Evolutionary conservation across 306 rosid genomes (phyloP).

Genomic region (Rosa persica): DNA sequence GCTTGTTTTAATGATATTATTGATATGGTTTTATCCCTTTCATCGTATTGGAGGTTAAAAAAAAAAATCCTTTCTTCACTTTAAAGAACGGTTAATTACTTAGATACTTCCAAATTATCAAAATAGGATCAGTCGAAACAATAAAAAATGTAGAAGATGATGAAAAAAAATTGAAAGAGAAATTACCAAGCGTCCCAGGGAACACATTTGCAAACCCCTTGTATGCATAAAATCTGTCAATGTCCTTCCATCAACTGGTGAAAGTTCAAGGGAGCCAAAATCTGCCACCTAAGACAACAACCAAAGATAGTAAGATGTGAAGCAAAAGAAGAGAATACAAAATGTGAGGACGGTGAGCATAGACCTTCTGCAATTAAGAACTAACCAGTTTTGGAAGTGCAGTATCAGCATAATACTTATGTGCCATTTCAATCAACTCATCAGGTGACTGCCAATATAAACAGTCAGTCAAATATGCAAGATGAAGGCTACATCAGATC

Average conservation of each 20-base stretch:
- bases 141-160: background rate
- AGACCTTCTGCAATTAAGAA: slow-evolving; percentile 20
- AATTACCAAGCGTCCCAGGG: slow-evolving; percentile 86
- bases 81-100: background rate
- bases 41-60: background rate
- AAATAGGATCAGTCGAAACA: background rate
- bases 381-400: slow-evolving; percentile 98
- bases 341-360: background rate
- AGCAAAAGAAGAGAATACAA: background rate
- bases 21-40: background rate
- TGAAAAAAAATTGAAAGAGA: slow-evolving; percentile 1
- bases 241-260: slow-evolving; percentile 98
- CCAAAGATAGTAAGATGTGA: slow-evolving; percentile 30
- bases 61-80: background rate
- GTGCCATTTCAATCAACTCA: slow-evolving; percentile 94
- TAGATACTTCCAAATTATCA: background rate
- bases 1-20: too few relatives aligned
- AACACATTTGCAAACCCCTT: slow-evolving; percentile 88
- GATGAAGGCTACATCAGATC: slow-evolving; percentile 16
- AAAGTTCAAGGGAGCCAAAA: slow-evolving; percentile 98
- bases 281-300: slow-evolving; percentile 77
- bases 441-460: slow-evolving; percentile 69
- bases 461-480: slow-evolving; percentile 22
- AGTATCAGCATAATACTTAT: slow-evolving; percentile 74
- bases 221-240: slow-evolving; percentile 99